Evolutionary conservation across 2,329 filamentous ascomycete species (phyloP).

Genomic region (Ophiocordyceps robertsii): DNA sequence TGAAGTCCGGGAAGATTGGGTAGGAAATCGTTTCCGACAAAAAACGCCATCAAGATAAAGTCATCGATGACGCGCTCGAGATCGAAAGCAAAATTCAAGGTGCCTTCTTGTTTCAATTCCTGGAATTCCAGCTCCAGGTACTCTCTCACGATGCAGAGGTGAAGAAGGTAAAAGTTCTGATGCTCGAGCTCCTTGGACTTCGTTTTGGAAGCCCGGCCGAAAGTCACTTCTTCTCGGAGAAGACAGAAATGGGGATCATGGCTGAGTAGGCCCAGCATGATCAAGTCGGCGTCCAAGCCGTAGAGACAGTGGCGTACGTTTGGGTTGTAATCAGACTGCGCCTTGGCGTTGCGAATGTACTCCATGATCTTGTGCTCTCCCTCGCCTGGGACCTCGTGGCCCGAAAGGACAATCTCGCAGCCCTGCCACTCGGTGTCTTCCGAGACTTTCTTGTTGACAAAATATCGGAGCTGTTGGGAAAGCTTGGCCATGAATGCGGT

Average conservation of each 20-base stretch:
- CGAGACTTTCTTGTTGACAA: slow-evolving; percentile 96
- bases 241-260: slow-evolving; percentile 98
- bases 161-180: slow-evolving; percentile 96
- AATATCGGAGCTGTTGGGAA: slow-evolving; percentile 89
- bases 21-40: slow-evolving; percentile 97
- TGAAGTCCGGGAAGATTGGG: slow-evolving; percentile 92
- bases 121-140: slow-evolving; percentile 96
- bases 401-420: slow-evolving; percentile 89
- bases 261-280: slow-evolving; percentile 94
- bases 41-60: slow-evolving; percentile 99
- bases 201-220: slow-evolving; percentile 72
- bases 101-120: slow-evolving; percentile 64
- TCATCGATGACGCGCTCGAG: slow-evolving; percentile 97
- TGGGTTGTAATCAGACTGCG: slow-evolving; percentile 80
- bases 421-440: slow-evolving; percentile 97
- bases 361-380: slow-evolving; percentile 99
- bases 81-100: slow-evolving; percentile 68
- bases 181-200: slow-evolving; percentile 96
- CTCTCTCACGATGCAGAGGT: slow-evolving; percentile 93
- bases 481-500: slow-evolving; percentile 98
- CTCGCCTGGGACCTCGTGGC: slow-evolving; percentile 94
- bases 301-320: slow-evolving; percentile 96
- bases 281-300: slow-evolving; percentile 91
- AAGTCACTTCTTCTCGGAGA: slow-evolving; percentile 93
- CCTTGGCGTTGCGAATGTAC: slow-evolving; percentile 95